A percentile compares a stretch with the other conserved stretches of the same genome.
Conservation (phyloP, 192 early-diverging fungal genomes). For the Linnemannia exigua region DNA sequence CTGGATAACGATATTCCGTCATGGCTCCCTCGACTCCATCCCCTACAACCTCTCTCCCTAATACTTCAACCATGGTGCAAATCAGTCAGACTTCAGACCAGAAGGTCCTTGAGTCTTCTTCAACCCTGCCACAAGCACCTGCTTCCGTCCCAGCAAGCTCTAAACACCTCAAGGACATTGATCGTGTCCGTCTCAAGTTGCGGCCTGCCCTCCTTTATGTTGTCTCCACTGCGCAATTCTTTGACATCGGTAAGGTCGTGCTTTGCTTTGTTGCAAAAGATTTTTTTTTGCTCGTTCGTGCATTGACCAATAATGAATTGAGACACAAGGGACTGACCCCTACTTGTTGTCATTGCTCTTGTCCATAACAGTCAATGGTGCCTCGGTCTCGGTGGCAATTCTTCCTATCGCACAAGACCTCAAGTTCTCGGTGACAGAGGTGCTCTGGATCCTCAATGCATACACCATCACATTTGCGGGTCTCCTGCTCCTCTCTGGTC, state of each 20-base stretch:
- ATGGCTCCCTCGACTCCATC: background rate
- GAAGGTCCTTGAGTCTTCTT: background rate
- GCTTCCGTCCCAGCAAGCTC: background rate
- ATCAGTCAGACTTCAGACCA: background rate
- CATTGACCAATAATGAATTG: background rate
- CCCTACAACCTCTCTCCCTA: background rate
- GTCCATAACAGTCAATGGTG: slow-evolving; percentile 26
- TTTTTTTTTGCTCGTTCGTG: background rate
- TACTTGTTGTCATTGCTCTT: background rate
- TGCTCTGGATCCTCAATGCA: slow-evolving; percentile 46
- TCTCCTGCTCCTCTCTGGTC: slow-evolving; percentile 50
- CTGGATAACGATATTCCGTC: too few species aligned
- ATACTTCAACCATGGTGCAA: background rate
- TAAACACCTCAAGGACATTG: background rate
- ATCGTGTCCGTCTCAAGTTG: slow-evolving; percentile 7
- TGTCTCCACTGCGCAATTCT: slow-evolving; percentile 47
- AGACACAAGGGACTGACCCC: background rate
- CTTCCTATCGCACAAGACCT: slow-evolving; percentile 41
- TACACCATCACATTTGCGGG: slow-evolving; percentile 53
- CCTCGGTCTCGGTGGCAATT: slow-evolving; percentile 41
- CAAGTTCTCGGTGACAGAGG: slow-evolving; percentile 24
- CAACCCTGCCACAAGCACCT: background rate
- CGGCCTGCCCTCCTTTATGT: slow-evolving; percentile 39
- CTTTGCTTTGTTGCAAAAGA: background rate
- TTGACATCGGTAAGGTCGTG: slow-evolving; percentile 35